Evolutionary conservation across 2,329 filamentous ascomycete genomes (phyloP), one percentile per base, ranked within the genome.

Genomic region (Coleophoma cylindrospora): DNA sequence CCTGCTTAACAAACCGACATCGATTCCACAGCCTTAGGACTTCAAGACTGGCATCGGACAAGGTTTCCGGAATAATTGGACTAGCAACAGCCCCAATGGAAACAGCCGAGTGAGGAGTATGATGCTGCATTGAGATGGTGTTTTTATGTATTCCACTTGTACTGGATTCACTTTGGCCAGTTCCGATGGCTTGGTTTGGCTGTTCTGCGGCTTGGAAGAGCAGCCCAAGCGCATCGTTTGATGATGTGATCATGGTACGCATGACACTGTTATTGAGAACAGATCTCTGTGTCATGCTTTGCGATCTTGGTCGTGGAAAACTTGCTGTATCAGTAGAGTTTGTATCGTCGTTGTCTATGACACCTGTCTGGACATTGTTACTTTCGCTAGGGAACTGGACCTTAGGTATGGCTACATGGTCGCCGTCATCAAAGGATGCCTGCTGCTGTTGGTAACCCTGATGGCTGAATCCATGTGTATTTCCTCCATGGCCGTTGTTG

Each of bases 1-100:
- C 76, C 74, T 77, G 77, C 50, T 72, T 73, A 15, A 79, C 75
- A 56, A 79, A 80, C 0, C 75, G 70, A 56, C 73, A 76, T 3
- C 68, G 63, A 14, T 73, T 72, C 74, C 74, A 77, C 15, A 72
- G 59, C 46, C 67, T 65, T 34, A 76, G 62, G 10, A 70, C 70
- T 4, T 70, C 53, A 14, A 40, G 49, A 22, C 27, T 21, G 15
- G 27, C 45, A 21, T 32, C 34, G 15, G 43, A 40, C 7, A 48
- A 36, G 13, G 36, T 17, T 14, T 40, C 19, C 15, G 17, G 34
- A 4, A 41, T 17, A 36, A 45, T 34, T 19, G 37, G 37, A 12
- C 11, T 4, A 4, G 37, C 15, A 13, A 40, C 3, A 9, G 13
- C 37, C 11, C 37, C 37, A 19, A 19, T 19, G 5, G 54, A 52